These are phyloP conservation scores for Coniochaeta sp. DNA, from an alignment of 2,329 filamentous ascomycete genomes.

Conservation along the genomic window DNA sequence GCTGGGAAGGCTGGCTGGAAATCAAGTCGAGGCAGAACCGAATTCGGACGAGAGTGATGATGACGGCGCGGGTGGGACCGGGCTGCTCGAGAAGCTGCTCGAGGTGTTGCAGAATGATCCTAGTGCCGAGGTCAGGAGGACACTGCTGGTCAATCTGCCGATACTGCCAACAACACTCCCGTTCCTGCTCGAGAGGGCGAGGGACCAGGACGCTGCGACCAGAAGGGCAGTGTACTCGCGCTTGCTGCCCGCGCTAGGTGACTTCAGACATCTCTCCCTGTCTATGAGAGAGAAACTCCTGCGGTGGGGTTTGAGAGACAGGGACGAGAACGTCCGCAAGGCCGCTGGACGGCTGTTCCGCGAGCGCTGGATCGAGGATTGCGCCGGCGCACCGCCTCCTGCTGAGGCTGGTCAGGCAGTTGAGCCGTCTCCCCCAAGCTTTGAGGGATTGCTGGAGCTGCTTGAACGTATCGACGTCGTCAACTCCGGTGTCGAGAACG, in stretches of 20 bases:
- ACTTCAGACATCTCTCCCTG: constrained; percentile 88
- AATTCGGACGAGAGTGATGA: constrained; percentile 66
- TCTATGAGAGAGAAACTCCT: constrained; percentile 94
- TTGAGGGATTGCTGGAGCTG: constrained; percentile 82
- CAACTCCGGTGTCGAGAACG: constrained; percentile 82
- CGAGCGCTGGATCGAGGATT: constrained; percentile 97
- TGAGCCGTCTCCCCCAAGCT: constrained; percentile 56
- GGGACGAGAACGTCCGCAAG: constrained; percentile 90
- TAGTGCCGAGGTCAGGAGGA: constrained; percentile 84
- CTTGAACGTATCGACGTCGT: constrained; percentile 91
- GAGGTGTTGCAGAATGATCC: constrained; percentile 90
- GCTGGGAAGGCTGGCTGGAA: constrained; percentile 75
- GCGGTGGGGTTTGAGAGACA: constrained; percentile 87
- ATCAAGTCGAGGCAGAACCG: constrained; percentile 63
- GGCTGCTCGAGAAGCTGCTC: constrained; percentile 74
- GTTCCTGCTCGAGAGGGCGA: constrained; percentile 81
- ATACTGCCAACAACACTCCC: constrained; percentile 76
- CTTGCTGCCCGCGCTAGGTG: constrained; percentile 79
- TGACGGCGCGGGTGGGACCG: constrained; percentile 54
- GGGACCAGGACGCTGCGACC: constrained; percentile 81
- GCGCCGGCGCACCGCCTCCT: constrained; percentile 60
- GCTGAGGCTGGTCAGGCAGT: constrained; percentile 48
- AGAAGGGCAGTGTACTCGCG: constrained; percentile 81
- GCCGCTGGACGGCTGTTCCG: constrained; percentile 85
- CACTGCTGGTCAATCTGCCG: constrained; percentile 84